Evolutionary conservation across 805 yeast species (phyloP).

Genomic region (Wickerhamiella brachini): DNA sequence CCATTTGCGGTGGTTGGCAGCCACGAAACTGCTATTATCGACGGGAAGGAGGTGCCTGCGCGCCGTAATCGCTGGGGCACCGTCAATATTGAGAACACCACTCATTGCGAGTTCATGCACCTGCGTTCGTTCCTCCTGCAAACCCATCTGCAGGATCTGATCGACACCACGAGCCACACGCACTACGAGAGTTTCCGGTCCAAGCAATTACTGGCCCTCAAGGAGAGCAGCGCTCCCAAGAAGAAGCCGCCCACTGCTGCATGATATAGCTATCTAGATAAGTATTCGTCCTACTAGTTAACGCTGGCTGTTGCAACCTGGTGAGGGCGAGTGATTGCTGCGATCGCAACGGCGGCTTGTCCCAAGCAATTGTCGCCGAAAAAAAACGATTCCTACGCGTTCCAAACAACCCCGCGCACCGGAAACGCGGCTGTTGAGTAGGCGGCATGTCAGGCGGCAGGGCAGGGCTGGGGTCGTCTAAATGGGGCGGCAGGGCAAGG

Average conservation of each 20-base stretch:
- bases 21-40: slow-evolving; percentile 57
- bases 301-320: too few relatives aligned
- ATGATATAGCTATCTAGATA: too few relatives aligned
- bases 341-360: too few relatives aligned
- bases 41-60: slow-evolving; percentile 75
- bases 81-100: slow-evolving; percentile 83
- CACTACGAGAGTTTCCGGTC: slow-evolving; percentile 92
- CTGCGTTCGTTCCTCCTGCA: slow-evolving; percentile 88
- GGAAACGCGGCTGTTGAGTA: too few relatives aligned
- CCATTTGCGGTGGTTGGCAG: slow-evolving; percentile 96
- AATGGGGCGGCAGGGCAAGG: neutral
- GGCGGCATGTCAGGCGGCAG: neutral
- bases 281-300: too few relatives aligned
- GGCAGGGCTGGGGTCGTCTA: too few relatives aligned
- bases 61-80: slow-evolving; percentile 91
- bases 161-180: slow-evolving; percentile 74
- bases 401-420: too few relatives aligned
- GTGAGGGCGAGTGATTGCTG: too few relatives aligned
- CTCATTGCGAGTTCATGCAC: slow-evolving; percentile 91
- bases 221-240: slow-evolving; percentile 44
- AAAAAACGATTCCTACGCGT: too few relatives aligned
- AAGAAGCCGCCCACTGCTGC: slow-evolving; percentile 8
- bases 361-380: too few relatives aligned
- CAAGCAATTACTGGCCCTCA: slow-evolving; percentile 83
- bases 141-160: slow-evolving; percentile 89